A percentile compares a stretch with the other conserved stretches of the same genome.
Conservation (phyloP, 352 stramenopile genomes). For the Phytophthora cryptogea region DNA sequence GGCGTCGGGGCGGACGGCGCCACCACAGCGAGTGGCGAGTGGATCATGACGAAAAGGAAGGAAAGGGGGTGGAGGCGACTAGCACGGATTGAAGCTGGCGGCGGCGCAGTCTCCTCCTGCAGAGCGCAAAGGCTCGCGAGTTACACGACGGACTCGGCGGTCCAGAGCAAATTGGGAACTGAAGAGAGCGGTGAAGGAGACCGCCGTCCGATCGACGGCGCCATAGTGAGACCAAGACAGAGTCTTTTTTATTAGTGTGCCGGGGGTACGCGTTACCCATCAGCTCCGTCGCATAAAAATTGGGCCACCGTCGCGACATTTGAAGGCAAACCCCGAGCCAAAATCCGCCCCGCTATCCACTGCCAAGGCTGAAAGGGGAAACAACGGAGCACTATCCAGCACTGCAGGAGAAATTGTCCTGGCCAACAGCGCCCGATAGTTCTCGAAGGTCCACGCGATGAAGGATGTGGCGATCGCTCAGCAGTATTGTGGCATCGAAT, state of each 20-base stretch:
- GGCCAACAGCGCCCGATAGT: no score
- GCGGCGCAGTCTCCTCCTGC: constrained; percentile 25
- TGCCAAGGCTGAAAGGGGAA: no score
- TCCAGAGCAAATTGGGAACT: constrained; percentile 19
- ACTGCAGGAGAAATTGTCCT: no score
- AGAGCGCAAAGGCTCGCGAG: constrained; percentile 13
- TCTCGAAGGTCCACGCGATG: no score
- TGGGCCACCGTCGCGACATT: constrained; percentile 2
- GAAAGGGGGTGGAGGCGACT: constrained; percentile 10
- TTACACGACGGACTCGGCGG: constrained; percentile 4
- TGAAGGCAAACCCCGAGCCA: neutral
- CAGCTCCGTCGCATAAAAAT: constrained; percentile 37
- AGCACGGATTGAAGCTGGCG: constrained; percentile 11
- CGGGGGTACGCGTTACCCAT: constrained; percentile 22
- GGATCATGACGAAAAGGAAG: constrained; percentile 17
- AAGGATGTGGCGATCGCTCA: no score
- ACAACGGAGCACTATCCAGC: no score
- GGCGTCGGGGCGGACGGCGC: constrained; percentile 2
- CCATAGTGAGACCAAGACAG: constrained; percentile 11
- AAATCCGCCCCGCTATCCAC: constrained; percentile 6
- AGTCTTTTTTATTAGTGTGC: constrained; percentile 19
- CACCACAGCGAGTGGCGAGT: constrained; percentile 23
- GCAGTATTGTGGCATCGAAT: neutral
- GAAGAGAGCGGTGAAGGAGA: constrained; percentile 2
- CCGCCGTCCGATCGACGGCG: constrained; percentile 6